These are phyloP conservation scores for Peronosclerospora sorghi DNA, from an alignment of 352 stramenopile species.

Conservation along the genomic window DNA sequence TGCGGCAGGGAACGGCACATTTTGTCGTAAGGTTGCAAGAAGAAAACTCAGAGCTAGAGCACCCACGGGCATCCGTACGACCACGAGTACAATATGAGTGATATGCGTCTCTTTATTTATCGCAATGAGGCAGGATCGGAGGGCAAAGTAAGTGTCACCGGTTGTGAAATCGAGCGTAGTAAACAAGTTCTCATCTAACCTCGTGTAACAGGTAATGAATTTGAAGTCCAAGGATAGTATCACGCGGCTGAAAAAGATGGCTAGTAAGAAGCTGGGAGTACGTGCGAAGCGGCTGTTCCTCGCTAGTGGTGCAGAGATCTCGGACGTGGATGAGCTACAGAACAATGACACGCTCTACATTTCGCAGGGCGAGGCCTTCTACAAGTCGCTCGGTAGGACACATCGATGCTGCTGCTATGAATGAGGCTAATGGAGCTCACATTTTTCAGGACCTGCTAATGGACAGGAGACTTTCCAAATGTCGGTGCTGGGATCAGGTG, in stretches of 20 bases:
- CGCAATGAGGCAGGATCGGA: slow-evolving; percentile 77
- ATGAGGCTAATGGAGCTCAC: neutral
- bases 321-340: slow-evolving; percentile 78
- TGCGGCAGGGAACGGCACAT: slow-evolving; percentile 10
- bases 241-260: slow-evolving; percentile 65
- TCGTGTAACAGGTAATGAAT: slow-evolving; percentile 55
- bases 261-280: slow-evolving; percentile 77
- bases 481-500: slow-evolving; percentile 79
- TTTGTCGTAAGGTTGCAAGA: slow-evolving; percentile 25
- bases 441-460: slow-evolving; percentile 29
- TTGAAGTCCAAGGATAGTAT: slow-evolving; percentile 63
- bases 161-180: neutral
- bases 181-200: neutral
- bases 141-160: slow-evolving; percentile 36
- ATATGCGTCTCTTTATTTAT: slow-evolving; percentile 83
- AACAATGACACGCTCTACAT: slow-evolving; percentile 86
- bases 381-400: slow-evolving; percentile 46
- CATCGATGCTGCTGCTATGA: neutral
- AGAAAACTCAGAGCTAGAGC: slow-evolving; percentile 15
- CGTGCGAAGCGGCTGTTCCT: slow-evolving; percentile 73
- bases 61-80: slow-evolving; percentile 1
- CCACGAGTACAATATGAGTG: slow-evolving; percentile 32
- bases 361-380: slow-evolving; percentile 76
- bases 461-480: slow-evolving; percentile 81
- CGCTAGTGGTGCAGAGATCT: slow-evolving; percentile 71